Evolutionary conservation across 768 basidiomycete species (phyloP).

Genomic region (Amanita phalloides): DNA sequence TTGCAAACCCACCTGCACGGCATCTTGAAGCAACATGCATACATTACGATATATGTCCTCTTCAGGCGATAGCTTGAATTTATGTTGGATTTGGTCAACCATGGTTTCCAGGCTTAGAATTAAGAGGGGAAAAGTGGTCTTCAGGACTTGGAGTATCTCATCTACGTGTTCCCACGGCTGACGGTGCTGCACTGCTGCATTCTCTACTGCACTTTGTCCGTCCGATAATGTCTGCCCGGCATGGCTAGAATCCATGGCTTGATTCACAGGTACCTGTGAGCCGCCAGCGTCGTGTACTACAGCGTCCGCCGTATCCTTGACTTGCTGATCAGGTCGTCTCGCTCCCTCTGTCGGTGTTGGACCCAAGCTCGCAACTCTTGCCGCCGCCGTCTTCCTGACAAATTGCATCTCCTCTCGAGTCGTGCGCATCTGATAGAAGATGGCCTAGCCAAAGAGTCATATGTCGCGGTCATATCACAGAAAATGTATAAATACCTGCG

Average conservation of each 20-base stretch:
- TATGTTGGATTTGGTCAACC: conserved; percentile 85
- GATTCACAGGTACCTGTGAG: conserved; percentile 4
- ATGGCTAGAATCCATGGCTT: conserved; percentile 6
- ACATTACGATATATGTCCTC: conserved; percentile 93
- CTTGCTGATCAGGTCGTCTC: conserved; percentile 18
- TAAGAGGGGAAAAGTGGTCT: conserved; percentile 91
- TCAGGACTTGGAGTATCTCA: conserved; percentile 86
- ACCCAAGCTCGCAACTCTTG: conserved; percentile 20
- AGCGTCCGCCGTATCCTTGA: conserved; percentile 17
- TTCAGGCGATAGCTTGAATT: conserved; percentile 83
- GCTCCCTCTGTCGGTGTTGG: conserved; percentile 19
- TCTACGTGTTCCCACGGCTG: conserved; percentile 89
- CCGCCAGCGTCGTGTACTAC: conserved; percentile 8
- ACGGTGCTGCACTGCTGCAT: conserved; percentile 25
- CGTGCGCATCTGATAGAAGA: conserved; percentile 93
- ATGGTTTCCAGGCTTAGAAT: conserved; percentile 94
- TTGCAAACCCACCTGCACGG: conserved; percentile 50
- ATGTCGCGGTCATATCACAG: not conserved
- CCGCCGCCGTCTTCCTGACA: conserved; percentile 28
- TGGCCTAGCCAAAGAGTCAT: conserved; percentile 41
- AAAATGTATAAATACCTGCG: conserved; percentile 56
- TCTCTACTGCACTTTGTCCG: conserved; percentile 13
- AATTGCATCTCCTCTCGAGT: conserved; percentile 33
- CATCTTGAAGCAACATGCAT: conserved; percentile 81
- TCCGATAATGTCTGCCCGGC: conserved; percentile 10